A percentile compares a stretch with the other conserved stretches of the same genome.
These are phyloP conservation scores for Asterophora parasitica DNA, from an alignment of 768 basidiomycete species.

Conservation along the genomic window DNA sequence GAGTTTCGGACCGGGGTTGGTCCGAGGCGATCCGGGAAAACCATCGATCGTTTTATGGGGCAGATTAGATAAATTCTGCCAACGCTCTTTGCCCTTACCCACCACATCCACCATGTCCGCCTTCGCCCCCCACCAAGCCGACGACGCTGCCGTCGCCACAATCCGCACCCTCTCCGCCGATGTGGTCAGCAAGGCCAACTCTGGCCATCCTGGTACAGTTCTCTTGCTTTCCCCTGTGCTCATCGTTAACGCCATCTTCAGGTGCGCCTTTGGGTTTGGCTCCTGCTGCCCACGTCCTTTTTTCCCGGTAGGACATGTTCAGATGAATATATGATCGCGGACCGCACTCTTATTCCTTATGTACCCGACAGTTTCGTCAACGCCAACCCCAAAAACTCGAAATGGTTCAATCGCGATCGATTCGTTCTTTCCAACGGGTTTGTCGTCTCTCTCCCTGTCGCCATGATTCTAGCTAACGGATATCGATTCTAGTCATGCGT, in stretches of 20 bases:
- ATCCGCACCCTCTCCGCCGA: constrained; percentile 76
- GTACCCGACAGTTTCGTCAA: constrained; percentile 62
- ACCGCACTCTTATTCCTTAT: background rate
- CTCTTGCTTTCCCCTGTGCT: constrained; percentile 14
- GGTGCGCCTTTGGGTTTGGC: constrained; percentile 96
- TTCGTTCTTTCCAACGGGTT: constrained; percentile 96
- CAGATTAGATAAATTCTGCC: constrained; percentile 18
- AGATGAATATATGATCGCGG: background rate
- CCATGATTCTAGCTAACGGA: constrained; percentile 5
- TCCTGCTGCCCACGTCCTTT: constrained; percentile 75
- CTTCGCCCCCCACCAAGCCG: constrained; percentile 37
- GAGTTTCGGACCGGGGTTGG: constrained; percentile 13
- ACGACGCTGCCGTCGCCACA: constrained; percentile 60
- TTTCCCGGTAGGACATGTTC: constrained; percentile 50
- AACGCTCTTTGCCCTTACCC: constrained; percentile 19
- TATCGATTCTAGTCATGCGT: constrained; percentile 61
- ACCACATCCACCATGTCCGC: constrained; percentile 37
- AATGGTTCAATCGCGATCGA: constrained; percentile 96
- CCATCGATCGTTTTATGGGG: background rate
- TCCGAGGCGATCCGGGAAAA: constrained; percentile 9
- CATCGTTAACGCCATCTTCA: constrained; percentile 24
- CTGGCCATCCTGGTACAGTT: constrained; percentile 77
- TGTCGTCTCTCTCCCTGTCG: constrained; percentile 22
- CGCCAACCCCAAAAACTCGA: constrained; percentile 82
- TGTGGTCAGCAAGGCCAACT: constrained; percentile 84